Base-by-base conservation (phyloP, 1,284 basidiomycete genomes). In the Malassezia yamatoensis region DNA sequence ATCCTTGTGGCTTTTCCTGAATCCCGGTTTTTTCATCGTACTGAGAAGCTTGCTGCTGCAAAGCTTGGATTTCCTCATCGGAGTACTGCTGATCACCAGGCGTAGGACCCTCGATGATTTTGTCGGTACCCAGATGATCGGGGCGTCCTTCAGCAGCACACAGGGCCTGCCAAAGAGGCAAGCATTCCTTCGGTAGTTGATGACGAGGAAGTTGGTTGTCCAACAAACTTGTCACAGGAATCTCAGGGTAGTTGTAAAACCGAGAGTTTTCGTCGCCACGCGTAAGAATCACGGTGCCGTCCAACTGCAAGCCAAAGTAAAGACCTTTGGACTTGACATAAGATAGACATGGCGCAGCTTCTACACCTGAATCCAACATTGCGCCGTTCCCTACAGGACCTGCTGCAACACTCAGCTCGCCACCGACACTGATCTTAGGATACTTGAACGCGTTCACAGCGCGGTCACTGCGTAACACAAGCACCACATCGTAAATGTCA, bases 401-500 rank as follows among this genome's bases (percentile, higher is more conserved):
- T 32, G 69, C 64, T 3, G 66, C 53, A 12, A 72, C 61, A 2
- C 54, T 58, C 1, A 75, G 56, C 52, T 75, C 73, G 6, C 60
- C 70, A 3, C 74, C 76, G 1, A 77, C 55, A 38, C 66, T 66
- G 49, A 75, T 36, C 54, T 70, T 73, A 36, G 67, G 67, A 38
- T 55, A 50, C 42, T 63, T 64, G 59, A 73, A 72, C 0, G 63
- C 67, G 16, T 72, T 58, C 10, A 74, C 60, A 0, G 75, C 68
- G 34, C 64, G 54, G 38, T 69, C 61, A 34, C 58, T 72, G 3
- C 75, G 65, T 5, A 77, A 62, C 1, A 77, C 63, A 2, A 77
- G 63, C 1, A 76, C 74, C 11, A 75, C 74, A 41, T 77, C 76
- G 58, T 77, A 77, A 21, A 76, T 65, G 42, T 77, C 75, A 12